Percentiles rank a stretch among this genome's conserved stretches.
Conservation (phyloP, 2,329 filamentous ascomycete species). For the Hypoxylon sp. region DNA sequence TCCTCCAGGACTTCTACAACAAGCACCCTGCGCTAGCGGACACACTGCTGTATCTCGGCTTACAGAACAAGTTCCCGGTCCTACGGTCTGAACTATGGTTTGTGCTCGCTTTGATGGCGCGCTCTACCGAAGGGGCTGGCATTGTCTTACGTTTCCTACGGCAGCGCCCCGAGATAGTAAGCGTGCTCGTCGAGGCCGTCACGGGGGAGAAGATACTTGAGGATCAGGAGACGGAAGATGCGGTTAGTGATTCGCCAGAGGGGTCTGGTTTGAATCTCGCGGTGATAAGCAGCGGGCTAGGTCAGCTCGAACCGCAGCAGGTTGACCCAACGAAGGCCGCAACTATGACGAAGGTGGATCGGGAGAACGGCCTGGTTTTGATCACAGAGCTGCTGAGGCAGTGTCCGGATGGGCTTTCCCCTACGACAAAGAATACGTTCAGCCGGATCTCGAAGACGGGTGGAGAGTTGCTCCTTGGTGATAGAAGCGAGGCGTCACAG, state of each 20-base stretch:
- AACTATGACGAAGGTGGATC: constrained; percentile 65
- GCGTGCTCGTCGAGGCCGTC: constrained; percentile 62
- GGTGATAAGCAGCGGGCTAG: constrained; percentile 8
- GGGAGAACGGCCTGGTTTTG: constrained; percentile 72
- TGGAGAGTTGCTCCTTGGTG: constrained; percentile 57
- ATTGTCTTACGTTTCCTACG: constrained; percentile 61
- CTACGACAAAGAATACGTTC: constrained; percentile 58
- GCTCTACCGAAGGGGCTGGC: constrained; percentile 63
- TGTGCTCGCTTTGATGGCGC: constrained; percentile 71
- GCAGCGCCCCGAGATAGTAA: constrained; percentile 57
- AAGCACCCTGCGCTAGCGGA: constrained; percentile 58
- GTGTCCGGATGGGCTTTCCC: constrained; percentile 57
- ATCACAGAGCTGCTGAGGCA: constrained; percentile 67
- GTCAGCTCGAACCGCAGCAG: constrained; percentile 61
- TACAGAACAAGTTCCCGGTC: constrained; percentile 69
- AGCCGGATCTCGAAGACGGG: constrained; percentile 65
- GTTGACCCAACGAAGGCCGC: constrained; percentile 59
- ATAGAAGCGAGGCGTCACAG: constrained; percentile 36
- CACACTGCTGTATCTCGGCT: constrained; percentile 65
- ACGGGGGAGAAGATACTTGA: constrained; percentile 57
- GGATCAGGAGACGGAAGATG: constrained; percentile 20
- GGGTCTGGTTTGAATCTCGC: constrained; percentile 21
- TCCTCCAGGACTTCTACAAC: constrained; percentile 60
- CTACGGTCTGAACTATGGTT: constrained; percentile 74
- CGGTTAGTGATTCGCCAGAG: neutral